Conservation (phyloP, 805 yeast genomes). For the Torulaspora microellipsoides region DNA sequence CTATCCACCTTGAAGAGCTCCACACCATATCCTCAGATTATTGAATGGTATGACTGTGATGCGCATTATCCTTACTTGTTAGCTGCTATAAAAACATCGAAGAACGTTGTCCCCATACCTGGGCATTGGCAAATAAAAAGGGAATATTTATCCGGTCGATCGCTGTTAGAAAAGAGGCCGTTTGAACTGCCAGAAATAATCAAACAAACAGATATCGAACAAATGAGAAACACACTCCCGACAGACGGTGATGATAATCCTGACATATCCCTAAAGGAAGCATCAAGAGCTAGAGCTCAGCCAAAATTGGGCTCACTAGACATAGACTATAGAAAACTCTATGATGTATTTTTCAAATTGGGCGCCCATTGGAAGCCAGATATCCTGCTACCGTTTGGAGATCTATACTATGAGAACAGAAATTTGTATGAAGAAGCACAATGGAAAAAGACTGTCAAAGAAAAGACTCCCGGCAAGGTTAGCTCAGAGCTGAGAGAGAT, state of each 20-base stretch:
- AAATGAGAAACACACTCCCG: slow-evolving; percentile 63
- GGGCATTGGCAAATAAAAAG: slow-evolving; percentile 76
- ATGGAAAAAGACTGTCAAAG: slow-evolving; percentile 31
- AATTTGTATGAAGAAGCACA: slow-evolving; percentile 47
- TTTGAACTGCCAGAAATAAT: slow-evolving; percentile 78
- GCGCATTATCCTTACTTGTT: slow-evolving; percentile 70
- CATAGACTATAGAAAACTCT: slow-evolving; percentile 74
- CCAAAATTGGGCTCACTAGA: slow-evolving; percentile 85
- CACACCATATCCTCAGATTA: slow-evolving; percentile 59
- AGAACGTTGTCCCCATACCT: slow-evolving; percentile 74
- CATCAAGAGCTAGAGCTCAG: slow-evolving; percentile 77
- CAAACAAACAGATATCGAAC: slow-evolving; percentile 76
- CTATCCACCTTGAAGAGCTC: slow-evolving; percentile 62
- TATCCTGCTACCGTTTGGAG: slow-evolving; percentile 60
- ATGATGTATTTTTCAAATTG: slow-evolving; percentile 80
- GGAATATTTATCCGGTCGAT: slow-evolving; percentile 63
- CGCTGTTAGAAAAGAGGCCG: slow-evolving; percentile 63
- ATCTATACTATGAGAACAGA: slow-evolving; percentile 72
- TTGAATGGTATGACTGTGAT: slow-evolving; percentile 86
- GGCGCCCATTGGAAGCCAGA: slow-evolving; percentile 64
- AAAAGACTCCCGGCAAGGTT: slow-evolving; percentile 62
- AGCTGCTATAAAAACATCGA: slow-evolving; percentile 57
- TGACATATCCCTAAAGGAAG: slow-evolving; percentile 56
- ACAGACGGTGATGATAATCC: slow-evolving; percentile 30
- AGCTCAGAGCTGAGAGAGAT: slow-evolving; percentile 63